A percentile compares a stretch with the other conserved stretches of the same genome.
Evolutionary conservation across 148 eudicot species (phyloP).

Genomic region (Silene conica): DNA sequence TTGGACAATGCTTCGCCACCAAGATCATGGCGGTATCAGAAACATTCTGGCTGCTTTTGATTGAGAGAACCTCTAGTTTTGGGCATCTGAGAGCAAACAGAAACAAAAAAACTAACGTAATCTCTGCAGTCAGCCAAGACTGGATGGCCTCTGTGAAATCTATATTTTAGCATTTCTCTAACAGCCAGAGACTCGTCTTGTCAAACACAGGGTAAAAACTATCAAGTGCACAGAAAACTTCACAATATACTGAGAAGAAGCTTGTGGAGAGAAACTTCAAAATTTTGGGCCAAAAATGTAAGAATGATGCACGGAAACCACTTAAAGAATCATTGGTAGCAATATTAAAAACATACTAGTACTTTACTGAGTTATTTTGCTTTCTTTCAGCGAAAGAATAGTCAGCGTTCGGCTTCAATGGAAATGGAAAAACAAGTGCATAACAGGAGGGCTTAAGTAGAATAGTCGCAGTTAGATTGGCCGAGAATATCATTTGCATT

Average conservation of each 20-base stretch:
- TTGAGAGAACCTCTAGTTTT: conserved; percentile 66
- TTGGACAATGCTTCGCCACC: conserved; percentile 56
- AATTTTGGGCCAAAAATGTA: neutral
- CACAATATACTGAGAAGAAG: too few relatives aligned
- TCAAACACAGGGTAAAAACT: neutral
- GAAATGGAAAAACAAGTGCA: too few relatives aligned
- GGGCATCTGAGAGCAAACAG: conserved; percentile 55
- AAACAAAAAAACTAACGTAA: conserved; percentile 3
- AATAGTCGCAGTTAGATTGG: too few relatives aligned
- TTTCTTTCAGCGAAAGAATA: too few relatives aligned
- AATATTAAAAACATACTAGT: too few relatives aligned
- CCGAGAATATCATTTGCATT: neutral
- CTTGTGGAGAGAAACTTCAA: neutral
- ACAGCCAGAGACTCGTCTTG: neutral
- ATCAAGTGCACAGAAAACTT: neutral
- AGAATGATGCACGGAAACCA: neutral
- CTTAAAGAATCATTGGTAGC: too few relatives aligned
- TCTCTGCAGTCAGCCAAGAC: neutral
- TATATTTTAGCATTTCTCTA: neutral
- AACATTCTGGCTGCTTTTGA: conserved; percentile 71
- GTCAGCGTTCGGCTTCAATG: too few relatives aligned
- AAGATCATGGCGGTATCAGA: conserved; percentile 48
- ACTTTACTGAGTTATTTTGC: too few relatives aligned
- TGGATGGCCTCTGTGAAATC: neutral
- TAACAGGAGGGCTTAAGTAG: neutral